Percentiles rank a stretch among this genome's conserved stretches.
Evolutionary conservation across 2,329 filamentous ascomycete genomes (phyloP).

Genomic region (Aaosphaeria pasadenensis): DNA sequence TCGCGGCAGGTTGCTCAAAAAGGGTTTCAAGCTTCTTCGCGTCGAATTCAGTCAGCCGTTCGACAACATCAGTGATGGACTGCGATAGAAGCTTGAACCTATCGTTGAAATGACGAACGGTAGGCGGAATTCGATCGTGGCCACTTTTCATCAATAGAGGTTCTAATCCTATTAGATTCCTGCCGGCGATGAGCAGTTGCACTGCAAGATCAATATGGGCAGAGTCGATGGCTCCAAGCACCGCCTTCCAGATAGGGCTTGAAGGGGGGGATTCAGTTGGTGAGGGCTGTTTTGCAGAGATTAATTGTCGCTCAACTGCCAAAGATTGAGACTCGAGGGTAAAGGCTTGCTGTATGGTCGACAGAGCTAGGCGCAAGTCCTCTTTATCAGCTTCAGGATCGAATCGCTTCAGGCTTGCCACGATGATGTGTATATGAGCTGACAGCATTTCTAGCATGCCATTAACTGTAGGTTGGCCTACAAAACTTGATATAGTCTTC

Average conservation of each 20-base stretch:
- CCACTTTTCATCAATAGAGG: constrained; percentile 53
- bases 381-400: constrained; percentile 23
- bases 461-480: constrained; percentile 44
- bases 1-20: constrained; percentile 65
- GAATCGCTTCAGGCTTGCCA: constrained; percentile 29
- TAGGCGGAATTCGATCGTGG: constrained; percentile 45
- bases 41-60: constrained; percentile 74
- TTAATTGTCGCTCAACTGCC: constrained; percentile 64
- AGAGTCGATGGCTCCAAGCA: constrained; percentile 65
- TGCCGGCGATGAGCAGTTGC: constrained; percentile 68
- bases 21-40: constrained; percentile 66
- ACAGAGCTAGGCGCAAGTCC: constrained; percentile 52
- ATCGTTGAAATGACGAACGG: constrained; percentile 72
- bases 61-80: constrained; percentile 70
- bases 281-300: constrained; percentile 59
- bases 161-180: constrained; percentile 72
- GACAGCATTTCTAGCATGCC: constrained; percentile 64
- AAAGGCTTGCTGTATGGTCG: constrained; percentile 65
- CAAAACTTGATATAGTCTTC: constrained; percentile 32
- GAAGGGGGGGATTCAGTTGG: constrained; percentile 68
- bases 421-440: constrained; percentile 49
- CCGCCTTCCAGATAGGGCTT: constrained; percentile 73
- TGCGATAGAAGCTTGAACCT: constrained; percentile 62
- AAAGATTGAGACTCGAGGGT: constrained; percentile 70
- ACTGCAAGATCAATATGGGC: constrained; percentile 71